Base-by-base conservation (phyloP, 2,329 filamentous ascomycete genomes). In the Mycosphaerella arachidis region DNA sequence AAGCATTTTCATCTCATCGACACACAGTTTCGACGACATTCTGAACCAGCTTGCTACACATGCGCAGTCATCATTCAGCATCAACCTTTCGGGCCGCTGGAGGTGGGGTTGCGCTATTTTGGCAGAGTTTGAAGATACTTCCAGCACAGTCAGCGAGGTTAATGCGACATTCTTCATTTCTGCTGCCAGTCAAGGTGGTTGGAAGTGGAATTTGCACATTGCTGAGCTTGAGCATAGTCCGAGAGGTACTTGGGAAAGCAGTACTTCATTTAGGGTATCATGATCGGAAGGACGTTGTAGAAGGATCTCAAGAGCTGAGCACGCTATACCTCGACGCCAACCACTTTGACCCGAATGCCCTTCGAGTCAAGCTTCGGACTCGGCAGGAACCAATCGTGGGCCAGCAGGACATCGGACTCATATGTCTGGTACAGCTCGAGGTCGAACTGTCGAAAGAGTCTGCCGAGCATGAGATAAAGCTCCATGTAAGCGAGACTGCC, bases 401-500 rank as follows among this genome's bases (percentile, higher is more conserved):
- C 60, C 35, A 66, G 37, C 6, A 64, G 50, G 4, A 68, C 59
- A 43, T 66, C 63, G 8, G 61, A 51, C 5, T 59, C 45, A 45
- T 55, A 57, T 6, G 65, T 66, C 33, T 67, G 58, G 56, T 62
- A 63, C 6, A 69, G 57, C 52, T 68, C 63, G 33, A 68, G 37
- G 10, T 67, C 57, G 29, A 65, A 67, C n/a, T 57, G 53, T 7
- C 61, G 50, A n/a, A 67, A 56, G 13, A 68, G 37, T 4, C 54
- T 60, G 6, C 64, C 67, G 13, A 67, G 48, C 3, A 59, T 53
- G 30, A 68, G 40, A 56, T 66, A 67, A 4, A 71, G 53, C 59
- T 70, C 68, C 53, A 67, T 66, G 46, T 67, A 68, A 8, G 67
- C 68, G 10, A 70, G 56, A 48, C 58, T 60, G 56, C 37, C 29